Base-by-base conservation (phyloP, 768 basidiomycete species). In the Cantharellus anzutake region DNA sequence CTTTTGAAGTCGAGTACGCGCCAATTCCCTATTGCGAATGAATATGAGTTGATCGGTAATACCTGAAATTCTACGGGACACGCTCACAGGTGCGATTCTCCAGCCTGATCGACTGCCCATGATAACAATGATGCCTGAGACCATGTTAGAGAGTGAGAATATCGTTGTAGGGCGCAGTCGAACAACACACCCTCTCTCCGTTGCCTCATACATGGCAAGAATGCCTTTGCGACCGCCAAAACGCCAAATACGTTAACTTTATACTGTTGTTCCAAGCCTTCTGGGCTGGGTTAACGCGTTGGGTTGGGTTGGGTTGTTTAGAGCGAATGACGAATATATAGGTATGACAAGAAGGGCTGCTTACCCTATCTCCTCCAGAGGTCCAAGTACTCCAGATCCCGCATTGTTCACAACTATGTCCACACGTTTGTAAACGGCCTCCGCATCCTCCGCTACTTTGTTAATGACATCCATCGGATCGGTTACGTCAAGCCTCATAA, bases 351-450 rank as follows among this genome's bases (percentile, higher is more conserved):
- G 35, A 20, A 51, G 11, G 3, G 57, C 62, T 29, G 48, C 63
- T 35, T 48, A 69, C 68, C 64, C 66, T 14, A 57, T 61, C 51
- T 69, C 71, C 58, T 71, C 70, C 37, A 71, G 58, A 1, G 68
- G 65, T 44, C 70, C 68, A 39, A 64, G 59, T 14, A 59, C 61
- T 4, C 67, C 56, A 59, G 70, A 70, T 7, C 74, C 80, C 4
- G 76, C 75, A 61, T 75, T 76, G 60, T 76, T 76, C 14, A 78
- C 73, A 0, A 77, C 60, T 0, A 76, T 75, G 59, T 78, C 75
- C 34, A 78, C 62, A 40, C 68, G 66, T 0, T 75, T 75, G 62
- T 77, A 66, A n/a, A 75, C 65, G 0, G 56, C 67, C 29, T 73
- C 63, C 0, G 73, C 74, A 56, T 70, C 66, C 60, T 69, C 65